Conservation (phyloP, 768 basidiomycete genomes). For the Goffeauzyma gilvescens region DNA sequence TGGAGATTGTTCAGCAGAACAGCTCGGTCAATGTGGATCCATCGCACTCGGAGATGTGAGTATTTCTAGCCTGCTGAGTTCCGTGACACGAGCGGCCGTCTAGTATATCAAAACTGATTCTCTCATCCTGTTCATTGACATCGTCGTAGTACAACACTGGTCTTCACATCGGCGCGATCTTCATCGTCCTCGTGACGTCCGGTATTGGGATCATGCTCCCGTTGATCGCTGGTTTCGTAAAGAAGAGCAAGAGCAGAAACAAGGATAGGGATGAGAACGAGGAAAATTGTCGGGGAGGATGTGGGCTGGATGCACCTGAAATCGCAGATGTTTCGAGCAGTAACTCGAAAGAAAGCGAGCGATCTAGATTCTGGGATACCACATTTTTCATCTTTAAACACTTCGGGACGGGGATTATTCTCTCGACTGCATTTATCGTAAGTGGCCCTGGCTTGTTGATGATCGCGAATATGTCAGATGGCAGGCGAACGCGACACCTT, state of each 20-base stretch:
- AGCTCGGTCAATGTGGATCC: constrained; percentile 10
- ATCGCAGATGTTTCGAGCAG: too few relatives aligned
- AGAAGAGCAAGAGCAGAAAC: neutral
- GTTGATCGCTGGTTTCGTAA: constrained; percentile 15
- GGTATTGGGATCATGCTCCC: constrained; percentile 21
- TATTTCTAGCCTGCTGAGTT: neutral
- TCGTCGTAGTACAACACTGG: constrained; percentile 21
- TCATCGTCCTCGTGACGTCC: constrained; percentile 22
- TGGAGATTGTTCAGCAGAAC: constrained; percentile 21
- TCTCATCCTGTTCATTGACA: too few relatives aligned
- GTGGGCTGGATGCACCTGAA: neutral
- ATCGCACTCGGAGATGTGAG: neutral
- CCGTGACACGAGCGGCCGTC: neutral
- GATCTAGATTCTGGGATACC: constrained; percentile 14
- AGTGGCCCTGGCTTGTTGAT: neutral
- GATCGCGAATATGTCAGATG: neutral
- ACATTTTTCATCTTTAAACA: constrained; percentile 26
- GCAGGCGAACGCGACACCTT: too few relatives aligned
- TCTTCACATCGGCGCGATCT: constrained; percentile 22
- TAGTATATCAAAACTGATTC: neutral
- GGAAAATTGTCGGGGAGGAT: constrained; percentile 1
- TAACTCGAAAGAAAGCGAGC: too few relatives aligned
- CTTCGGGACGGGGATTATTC: constrained; percentile 31
- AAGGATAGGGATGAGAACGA: constrained; percentile 1
- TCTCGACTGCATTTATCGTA: constrained; percentile 29